Conservation (phyloP, 2,329 filamentous ascomycete genomes). For the Chaetomium sp. region DNA sequence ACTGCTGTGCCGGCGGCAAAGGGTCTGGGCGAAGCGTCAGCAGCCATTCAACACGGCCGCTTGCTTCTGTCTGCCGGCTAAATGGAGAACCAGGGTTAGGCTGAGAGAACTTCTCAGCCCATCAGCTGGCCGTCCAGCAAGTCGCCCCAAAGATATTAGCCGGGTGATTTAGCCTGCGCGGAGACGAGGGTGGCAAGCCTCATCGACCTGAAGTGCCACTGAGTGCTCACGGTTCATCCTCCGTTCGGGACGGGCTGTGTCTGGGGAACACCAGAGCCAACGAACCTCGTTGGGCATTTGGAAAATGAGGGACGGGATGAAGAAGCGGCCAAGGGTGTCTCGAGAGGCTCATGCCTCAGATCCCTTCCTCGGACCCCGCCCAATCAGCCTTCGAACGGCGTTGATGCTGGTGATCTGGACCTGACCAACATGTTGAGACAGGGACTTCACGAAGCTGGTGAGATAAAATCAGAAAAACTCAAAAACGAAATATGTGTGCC, state of each 20-base stretch:
- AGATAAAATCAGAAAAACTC: conserved; percentile 2
- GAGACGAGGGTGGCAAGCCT: conserved; percentile 11
- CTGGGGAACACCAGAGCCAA: background rate
- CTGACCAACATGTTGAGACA: background rate
- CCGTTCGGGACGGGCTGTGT: background rate
- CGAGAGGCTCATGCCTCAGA: background rate
- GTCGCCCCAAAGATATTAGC: conserved; percentile 21
- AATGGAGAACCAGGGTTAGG: conserved; percentile 1
- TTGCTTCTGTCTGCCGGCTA: conserved; percentile 3
- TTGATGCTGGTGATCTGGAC: background rate
- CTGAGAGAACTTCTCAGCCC: conserved; percentile 7
- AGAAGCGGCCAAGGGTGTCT: conserved; percentile 13
- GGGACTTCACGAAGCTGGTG: background rate
- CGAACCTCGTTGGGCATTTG: background rate
- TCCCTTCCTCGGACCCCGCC: background rate
- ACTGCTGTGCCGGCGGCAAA: background rate
- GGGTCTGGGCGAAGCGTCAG: background rate
- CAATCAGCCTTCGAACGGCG: background rate
- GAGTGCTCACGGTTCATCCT: background rate
- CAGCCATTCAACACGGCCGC: background rate
- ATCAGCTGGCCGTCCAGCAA: conserved; percentile 9
- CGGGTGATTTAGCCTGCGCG: conserved; percentile 29
- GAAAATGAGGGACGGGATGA: background rate
- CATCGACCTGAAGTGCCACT: conserved; percentile 16
- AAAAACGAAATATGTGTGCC: background rate